Conservation (phyloP, 768 basidiomycete species). For the Gloeophyllum trabeum region DNA sequence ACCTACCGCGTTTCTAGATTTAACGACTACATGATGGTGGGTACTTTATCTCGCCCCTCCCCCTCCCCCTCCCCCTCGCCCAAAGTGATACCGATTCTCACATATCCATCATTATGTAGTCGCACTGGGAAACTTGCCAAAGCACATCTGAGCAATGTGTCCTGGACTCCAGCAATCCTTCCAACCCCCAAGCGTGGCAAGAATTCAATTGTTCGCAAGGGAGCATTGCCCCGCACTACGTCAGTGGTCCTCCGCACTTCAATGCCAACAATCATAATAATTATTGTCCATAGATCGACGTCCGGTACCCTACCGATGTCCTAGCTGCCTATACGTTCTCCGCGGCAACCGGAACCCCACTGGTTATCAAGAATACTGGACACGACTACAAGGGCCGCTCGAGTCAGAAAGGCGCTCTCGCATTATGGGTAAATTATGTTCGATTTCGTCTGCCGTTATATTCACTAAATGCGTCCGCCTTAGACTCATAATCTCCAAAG, state of each 20-base stretch:
- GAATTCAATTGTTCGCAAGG: constrained; percentile 14
- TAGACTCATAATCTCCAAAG: constrained; percentile 10
- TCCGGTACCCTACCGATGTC: constrained; percentile 11
- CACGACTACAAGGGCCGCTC: constrained; percentile 23
- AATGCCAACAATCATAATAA: neutral
- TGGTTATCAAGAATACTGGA: constrained; percentile 22
- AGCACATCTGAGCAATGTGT: constrained; percentile 31
- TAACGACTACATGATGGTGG: constrained; percentile 20
- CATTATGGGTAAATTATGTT: constrained; percentile 13
- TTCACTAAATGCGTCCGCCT: neutral
- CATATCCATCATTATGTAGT: constrained; percentile 8
- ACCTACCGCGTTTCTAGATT: constrained; percentile 14
- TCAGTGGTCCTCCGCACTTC: constrained; percentile 6
- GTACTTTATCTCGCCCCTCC: constrained; percentile 1
- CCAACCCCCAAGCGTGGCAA: constrained; percentile 10
- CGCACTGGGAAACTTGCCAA: constrained; percentile 51
- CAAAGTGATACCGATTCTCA: neutral
- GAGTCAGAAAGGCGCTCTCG: constrained; percentile 13
- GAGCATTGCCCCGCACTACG: constrained; percentile 16
- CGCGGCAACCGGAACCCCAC: constrained; percentile 10
- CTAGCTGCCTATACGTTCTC: constrained; percentile 17
- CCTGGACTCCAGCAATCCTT: constrained; percentile 24
- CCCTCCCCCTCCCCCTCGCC: too few species aligned
- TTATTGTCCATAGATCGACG: constrained; percentile 13
- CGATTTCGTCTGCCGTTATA: neutral